phyloP scores from a whole-genome alignment of 169 alveolate genomes.

The Fabrea salina region DNA sequence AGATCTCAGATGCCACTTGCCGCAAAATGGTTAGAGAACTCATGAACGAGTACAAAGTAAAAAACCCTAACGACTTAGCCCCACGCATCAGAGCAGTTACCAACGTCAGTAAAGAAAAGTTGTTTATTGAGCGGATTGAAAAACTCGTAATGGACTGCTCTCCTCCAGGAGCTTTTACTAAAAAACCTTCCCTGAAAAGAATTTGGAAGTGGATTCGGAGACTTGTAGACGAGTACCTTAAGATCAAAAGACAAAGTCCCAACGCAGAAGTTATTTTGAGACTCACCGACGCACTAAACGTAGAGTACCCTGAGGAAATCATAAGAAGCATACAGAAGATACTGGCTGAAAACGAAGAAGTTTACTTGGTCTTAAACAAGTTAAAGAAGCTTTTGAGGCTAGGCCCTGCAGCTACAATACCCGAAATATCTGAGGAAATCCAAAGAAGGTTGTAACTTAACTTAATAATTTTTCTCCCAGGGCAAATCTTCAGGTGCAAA shows the following conservation, averaged over 20 bases:
- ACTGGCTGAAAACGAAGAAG: constrained; percentile 14
- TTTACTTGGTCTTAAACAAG: not conserved
- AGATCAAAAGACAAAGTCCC: constrained; percentile 4
- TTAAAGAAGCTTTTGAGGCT: not conserved
- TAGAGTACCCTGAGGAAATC: constrained; percentile 18
- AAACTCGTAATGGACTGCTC: constrained; percentile 13
- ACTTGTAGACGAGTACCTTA: constrained; percentile 9
- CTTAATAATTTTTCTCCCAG: no score
- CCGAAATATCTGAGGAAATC: no score
- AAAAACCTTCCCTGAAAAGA: constrained; percentile 5
- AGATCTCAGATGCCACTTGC: not conserved
- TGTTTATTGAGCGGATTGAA: not conserved
- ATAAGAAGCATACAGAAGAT: not conserved
- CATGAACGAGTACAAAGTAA: not conserved
- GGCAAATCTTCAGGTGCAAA: not conserved
- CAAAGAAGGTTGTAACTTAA: no score
- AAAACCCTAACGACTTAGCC: not conserved
- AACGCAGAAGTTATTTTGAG: not conserved
- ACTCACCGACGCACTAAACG: not conserved
- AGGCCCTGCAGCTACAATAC: no score
- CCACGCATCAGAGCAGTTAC: not conserved
- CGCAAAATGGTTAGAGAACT: not conserved
- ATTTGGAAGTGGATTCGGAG: constrained; percentile 27
- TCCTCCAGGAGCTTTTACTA: not conserved
- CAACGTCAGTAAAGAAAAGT: not conserved